These are phyloP conservation scores for Hymenoscyphus repandus DNA, from an alignment of 2,329 filamentous ascomycete genomes.

Conservation along the genomic window DNA sequence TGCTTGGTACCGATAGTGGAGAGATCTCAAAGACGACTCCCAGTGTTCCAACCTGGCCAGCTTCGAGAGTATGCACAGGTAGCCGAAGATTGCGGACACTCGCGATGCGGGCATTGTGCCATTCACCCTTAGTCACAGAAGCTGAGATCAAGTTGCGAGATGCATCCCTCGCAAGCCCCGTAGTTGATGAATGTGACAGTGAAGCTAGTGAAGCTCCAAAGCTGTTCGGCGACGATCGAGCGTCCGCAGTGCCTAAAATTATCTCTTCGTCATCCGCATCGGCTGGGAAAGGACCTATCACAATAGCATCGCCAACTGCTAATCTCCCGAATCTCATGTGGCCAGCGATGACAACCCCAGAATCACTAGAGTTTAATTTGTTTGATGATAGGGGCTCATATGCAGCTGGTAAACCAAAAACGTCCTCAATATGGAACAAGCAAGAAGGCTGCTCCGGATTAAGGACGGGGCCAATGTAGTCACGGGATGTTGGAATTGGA, in stretches of 20 bases:
- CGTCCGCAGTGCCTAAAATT: slow-evolving; percentile 37
- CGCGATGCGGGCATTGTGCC: slow-evolving; percentile 74
- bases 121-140: slow-evolving; percentile 57
- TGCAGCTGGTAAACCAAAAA: slow-evolving; percentile 69
- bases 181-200: slow-evolving; percentile 47
- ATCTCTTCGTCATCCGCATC: slow-evolving; percentile 41
- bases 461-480: slow-evolving; percentile 46
- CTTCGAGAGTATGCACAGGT: slow-evolving; percentile 68
- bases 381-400: slow-evolving; percentile 44
- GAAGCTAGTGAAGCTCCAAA: slow-evolving; percentile 47
- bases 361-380: slow-evolving; percentile 34
- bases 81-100: slow-evolving; percentile 85
- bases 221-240: slow-evolving; percentile 33
- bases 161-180: slow-evolving; percentile 48
- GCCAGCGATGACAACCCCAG: slow-evolving; percentile 75
- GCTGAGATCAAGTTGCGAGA: slow-evolving; percentile 48
- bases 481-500: slow-evolving; percentile 44
- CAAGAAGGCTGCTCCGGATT: slow-evolving; percentile 56
- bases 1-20: slow-evolving; percentile 31
- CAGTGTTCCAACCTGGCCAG: slow-evolving; percentile 85
- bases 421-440: slow-evolving; percentile 87
- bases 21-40: slow-evolving; percentile 61
- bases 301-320: slow-evolving; percentile 69
- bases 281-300: slow-evolving; percentile 71
- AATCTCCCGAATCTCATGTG: slow-evolving; percentile 75